Evolutionary conservation across 2,329 filamentous ascomycete species (phyloP), one percentile per base, ranked within the genome.

Genomic region (Aspergillus ochraceoroseus): DNA sequence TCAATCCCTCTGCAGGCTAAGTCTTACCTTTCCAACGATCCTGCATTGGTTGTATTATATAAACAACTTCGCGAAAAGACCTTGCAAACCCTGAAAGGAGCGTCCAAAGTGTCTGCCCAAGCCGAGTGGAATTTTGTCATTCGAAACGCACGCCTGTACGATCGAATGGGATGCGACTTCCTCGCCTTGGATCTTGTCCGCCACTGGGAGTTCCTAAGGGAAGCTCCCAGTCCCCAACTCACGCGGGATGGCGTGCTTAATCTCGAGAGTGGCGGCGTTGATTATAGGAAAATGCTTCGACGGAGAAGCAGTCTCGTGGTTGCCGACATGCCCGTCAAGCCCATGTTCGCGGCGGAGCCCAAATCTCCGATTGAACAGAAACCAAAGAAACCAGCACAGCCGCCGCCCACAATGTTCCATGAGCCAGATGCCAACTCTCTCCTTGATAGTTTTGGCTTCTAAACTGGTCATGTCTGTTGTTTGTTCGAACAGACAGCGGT

Each of bases 381-480:
- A 51, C 57, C 63, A 37, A 34, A 43, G 51, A 65, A 66, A 53
- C 66, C 70, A n/a, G n/a, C n/a, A 46, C 76, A 82, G 55, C 73
- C 77, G 9, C 74, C 82, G 11, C 80, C 87, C 1, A 87, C 83
- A 13, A 80, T 83, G 48, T 96, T 96, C 61, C 76, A 94, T 54
- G 92, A 98, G 64, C 92, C 92, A n/a, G 88, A 94, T 67, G 77
- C 85, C 18, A 87, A 79, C 61, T 90, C 87, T 44, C 67, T 98
- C 58, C 72, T 96, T 54, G 90, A 96, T 71, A 89, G 79, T 62
- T 96, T 96, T 74, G 90, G 90, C 1, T 92, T 96, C 60, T 96
- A 51, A 37, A 14, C 14, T 17, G 12, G 5, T 17, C 38, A 7
- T 14, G 6, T 18, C 12, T 7, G 15, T 19, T 13, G 17, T 34